Percentiles rank a stretch among this genome's conserved stretches.
Conservation (phyloP, 1,284 basidiomycete species). For the Athelia sp. region DNA sequence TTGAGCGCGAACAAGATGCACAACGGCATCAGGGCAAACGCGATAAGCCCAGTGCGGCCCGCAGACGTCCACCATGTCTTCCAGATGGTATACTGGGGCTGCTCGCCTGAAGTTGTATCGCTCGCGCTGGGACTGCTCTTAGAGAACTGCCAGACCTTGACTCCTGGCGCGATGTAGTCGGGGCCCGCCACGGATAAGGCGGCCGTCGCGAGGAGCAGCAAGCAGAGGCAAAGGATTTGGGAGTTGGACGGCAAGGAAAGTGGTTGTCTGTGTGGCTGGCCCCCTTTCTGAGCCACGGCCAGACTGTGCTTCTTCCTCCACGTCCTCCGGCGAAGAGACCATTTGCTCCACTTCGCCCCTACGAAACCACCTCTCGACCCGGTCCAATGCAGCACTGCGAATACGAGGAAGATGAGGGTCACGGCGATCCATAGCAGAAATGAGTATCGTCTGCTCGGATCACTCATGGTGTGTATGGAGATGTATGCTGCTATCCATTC, state of each 20-base stretch:
- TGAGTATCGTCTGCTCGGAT: slow-evolving; percentile 48
- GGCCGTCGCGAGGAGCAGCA: slow-evolving; percentile 39
- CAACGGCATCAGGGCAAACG: slow-evolving; percentile 76
- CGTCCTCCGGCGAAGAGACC: slow-evolving; percentile 49
- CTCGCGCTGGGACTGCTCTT: slow-evolving; percentile 8
- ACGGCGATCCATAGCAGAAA: slow-evolving; percentile 51
- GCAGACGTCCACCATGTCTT: slow-evolving; percentile 80
- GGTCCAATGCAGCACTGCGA: slow-evolving; percentile 35
- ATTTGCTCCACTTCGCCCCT: slow-evolving; percentile 49
- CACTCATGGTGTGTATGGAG: slow-evolving; percentile 45
- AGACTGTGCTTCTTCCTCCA: slow-evolving; percentile 26
- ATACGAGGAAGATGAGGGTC: slow-evolving; percentile 33
- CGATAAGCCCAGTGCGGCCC: slow-evolving; percentile 69
- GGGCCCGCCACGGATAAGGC: slow-evolving; percentile 58
- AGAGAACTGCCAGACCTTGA: slow-evolving; percentile 38
- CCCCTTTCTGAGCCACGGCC: slow-evolving; percentile 15
- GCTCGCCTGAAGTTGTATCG: slow-evolving; percentile 16
- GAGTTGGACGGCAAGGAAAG: slow-evolving; percentile 57
- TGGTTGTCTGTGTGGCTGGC: slow-evolving; percentile 37
- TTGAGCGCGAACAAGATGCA: slow-evolving; percentile 78
- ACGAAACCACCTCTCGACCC: slow-evolving; percentile 35
- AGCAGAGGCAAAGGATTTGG: slow-evolving; percentile 42
- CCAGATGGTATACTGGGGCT: slow-evolving; percentile 56
- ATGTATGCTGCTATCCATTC: slow-evolving; percentile 57
- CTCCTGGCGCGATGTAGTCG: slow-evolving; percentile 67